Conservation (phyloP, 306 rosid genomes). For the Vigna reflexopilosa region DNA sequence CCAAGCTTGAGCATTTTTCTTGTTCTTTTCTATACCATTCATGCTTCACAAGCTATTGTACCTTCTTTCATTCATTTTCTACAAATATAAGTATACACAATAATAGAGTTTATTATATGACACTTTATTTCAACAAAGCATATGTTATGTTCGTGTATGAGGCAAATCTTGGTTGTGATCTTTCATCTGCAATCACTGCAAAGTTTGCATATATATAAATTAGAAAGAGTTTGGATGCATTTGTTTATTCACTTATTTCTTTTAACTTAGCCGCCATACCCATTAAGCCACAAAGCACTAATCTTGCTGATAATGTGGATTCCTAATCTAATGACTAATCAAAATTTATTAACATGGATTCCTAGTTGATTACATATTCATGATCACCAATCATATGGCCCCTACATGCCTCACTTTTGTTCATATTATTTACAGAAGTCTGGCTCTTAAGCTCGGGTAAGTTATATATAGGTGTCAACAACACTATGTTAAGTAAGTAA, state of each 20-base stretch:
- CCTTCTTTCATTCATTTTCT: constrained; percentile 33
- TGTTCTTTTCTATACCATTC: not conserved
- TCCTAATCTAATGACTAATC: constrained; percentile 53
- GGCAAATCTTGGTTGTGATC: constrained; percentile 22
- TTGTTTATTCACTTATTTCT: not conserved
- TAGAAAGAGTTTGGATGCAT: constrained; percentile 29
- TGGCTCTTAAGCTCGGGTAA: constrained; percentile 33
- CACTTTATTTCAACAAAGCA: constrained; percentile 6
- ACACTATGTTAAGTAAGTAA: too few species aligned
- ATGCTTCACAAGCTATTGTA: not conserved
- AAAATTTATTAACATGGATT: constrained; percentile 50
- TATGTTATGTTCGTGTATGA: not conserved
- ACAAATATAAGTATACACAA: not conserved
- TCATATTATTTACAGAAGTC: constrained; percentile 7
- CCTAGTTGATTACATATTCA: constrained; percentile 54
- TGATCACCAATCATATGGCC: constrained; percentile 50
- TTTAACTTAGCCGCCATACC: constrained; percentile 38
- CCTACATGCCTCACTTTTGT: constrained; percentile 51
- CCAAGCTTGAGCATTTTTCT: constrained; percentile 19
- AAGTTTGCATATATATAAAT: not conserved
- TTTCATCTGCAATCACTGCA: constrained; percentile 5
- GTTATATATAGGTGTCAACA: not conserved
- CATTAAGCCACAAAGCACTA: constrained; percentile 51
- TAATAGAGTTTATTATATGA: constrained; percentile 24
- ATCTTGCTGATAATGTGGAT: constrained; percentile 38